These are phyloP conservation scores for Ambrosiella beaveri DNA, from an alignment of 2,329 filamentous ascomycete genomes.

Conservation along the genomic window DNA sequence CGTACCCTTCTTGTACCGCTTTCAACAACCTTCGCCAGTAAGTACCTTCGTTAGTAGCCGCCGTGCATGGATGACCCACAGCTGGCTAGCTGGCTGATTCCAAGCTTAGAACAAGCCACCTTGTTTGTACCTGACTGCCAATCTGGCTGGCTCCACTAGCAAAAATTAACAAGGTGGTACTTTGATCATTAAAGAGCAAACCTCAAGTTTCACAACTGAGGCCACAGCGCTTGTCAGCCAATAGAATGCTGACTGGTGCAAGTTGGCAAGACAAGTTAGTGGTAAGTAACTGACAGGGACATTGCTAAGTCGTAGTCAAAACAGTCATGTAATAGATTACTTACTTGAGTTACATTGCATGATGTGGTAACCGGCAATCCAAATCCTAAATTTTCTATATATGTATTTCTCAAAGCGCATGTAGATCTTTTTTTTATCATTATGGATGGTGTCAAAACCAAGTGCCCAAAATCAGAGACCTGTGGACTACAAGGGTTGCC, in stretches of 20 bases:
- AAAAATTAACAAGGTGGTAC: background rate
- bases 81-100: background rate
- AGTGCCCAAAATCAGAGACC: no score
- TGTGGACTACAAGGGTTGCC: no score
- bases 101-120: no score
- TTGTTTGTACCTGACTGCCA: background rate
- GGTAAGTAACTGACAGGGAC: background rate
- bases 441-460: no score
- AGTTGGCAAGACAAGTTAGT: background rate
- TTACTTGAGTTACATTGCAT: no score
- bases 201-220: background rate
- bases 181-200: background rate
- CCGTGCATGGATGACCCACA: background rate
- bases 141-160: background rate
- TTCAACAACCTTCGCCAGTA: no score
- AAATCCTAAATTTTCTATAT: no score
- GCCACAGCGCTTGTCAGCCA: background rate
- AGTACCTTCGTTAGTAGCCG: background rate
- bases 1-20: background rate
- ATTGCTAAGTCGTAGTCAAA: background rate
- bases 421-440: no score
- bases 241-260: background rate
- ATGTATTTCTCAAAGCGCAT: no score
- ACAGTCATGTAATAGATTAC: background rate
- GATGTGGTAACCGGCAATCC: no score